Conservation (phyloP, 257 asterid species). For the Solanum gracilifrons region DNA sequence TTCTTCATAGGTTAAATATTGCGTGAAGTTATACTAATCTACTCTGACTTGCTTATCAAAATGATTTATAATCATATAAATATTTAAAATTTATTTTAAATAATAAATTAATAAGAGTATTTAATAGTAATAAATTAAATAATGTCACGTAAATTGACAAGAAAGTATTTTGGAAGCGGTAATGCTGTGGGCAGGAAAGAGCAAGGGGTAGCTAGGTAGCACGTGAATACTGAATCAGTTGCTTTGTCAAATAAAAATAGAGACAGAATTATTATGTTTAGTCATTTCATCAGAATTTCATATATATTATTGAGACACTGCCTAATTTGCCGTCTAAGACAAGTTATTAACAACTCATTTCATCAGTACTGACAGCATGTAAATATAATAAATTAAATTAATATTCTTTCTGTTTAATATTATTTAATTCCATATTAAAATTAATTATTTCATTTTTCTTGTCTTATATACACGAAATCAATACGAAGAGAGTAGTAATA, state of each 20-base stretch:
- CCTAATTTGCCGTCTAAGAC: neutral
- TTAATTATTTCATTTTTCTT: neutral
- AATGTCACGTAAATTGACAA: rapidly evolving
- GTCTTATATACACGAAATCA: neutral
- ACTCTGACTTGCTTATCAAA: too few species aligned
- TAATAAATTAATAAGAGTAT: too few species aligned
- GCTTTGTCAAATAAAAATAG: neutral
- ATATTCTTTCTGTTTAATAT: too few species aligned
- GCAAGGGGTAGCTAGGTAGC: neutral
- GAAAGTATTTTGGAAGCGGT: too few species aligned
- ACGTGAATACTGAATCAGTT: neutral
- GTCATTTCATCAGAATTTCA: neutral
- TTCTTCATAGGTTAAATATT: too few species aligned
- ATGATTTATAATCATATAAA: too few species aligned
- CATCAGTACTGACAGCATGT: neutral
- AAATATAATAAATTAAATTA: neutral
- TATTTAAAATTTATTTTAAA: too few species aligned
- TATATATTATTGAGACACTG: neutral
- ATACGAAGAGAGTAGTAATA: neutral
- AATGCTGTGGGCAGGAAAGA: neutral
- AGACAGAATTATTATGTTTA: neutral
- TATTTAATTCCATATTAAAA: neutral
- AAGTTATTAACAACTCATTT: neutral
- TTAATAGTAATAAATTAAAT: too few species aligned
- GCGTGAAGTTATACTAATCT: too few species aligned